Percentiles rank a stretch among this genome's conserved stretches.
These are phyloP conservation scores for Elsinoe necatrix DNA, from an alignment of 2,329 filamentous ascomycete genomes.

Conservation along the genomic window DNA sequence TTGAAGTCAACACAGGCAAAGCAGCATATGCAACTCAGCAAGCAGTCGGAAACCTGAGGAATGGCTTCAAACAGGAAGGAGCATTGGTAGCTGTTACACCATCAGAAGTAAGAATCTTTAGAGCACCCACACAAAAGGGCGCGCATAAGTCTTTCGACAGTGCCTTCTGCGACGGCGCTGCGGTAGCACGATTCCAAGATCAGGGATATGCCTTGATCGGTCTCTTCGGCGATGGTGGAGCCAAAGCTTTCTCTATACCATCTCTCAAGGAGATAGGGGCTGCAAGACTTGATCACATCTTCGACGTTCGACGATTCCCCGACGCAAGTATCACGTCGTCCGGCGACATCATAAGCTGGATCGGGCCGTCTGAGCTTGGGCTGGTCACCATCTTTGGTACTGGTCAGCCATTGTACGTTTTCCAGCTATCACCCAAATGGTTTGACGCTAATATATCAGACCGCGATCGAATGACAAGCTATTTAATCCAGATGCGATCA, in stretches of 20 bases:
- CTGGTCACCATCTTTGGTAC: constrained; percentile 79
- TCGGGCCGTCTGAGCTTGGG: constrained; percentile 75
- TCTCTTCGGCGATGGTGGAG: constrained; percentile 73
- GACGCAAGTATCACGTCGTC: constrained; percentile 64
- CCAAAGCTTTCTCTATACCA: constrained; percentile 78
- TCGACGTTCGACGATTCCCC: constrained; percentile 65
- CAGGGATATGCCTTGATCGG: constrained; percentile 72
- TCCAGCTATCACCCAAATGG: neutral
- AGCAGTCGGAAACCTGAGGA: constrained; percentile 66
- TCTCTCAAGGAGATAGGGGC: constrained; percentile 74
- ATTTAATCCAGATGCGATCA: constrained; percentile 63
- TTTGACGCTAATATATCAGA: constrained; percentile 27
- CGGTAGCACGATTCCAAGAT: constrained; percentile 61
- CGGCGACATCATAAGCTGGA: constrained; percentile 81
- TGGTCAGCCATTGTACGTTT: constrained; percentile 53
- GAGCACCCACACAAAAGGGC: constrained; percentile 76
- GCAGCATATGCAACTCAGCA: constrained; percentile 66
- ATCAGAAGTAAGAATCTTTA: constrained; percentile 76
- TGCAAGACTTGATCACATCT: constrained; percentile 52
- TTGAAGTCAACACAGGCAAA: constrained; percentile 68
- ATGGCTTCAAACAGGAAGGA: constrained; percentile 67
- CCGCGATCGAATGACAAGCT: constrained; percentile 57
- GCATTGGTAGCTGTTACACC: constrained; percentile 68
- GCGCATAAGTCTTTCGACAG: constrained; percentile 85
- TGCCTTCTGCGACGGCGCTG: constrained; percentile 70